A percentile compares a stretch with the other conserved stretches of the same genome.
Conservation (phyloP, 768 basidiomycete genomes). For the Roridomyces roridus region DNA sequence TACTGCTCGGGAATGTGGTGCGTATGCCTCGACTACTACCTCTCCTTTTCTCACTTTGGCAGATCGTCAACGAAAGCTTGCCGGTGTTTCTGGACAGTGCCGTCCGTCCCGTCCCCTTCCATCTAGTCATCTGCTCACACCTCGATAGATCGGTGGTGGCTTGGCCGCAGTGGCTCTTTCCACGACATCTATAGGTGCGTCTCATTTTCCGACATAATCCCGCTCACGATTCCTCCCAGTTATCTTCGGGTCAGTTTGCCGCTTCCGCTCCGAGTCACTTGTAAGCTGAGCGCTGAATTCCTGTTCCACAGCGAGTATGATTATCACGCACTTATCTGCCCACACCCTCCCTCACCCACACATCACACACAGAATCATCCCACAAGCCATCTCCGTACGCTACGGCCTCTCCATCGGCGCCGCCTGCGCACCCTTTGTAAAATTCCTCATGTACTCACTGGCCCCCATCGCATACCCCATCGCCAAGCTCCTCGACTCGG, state of each 20-base stretch:
- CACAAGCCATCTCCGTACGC: slow-evolving; percentile 76
- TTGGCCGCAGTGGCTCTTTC: slow-evolving; percentile 80
- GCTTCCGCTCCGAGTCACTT: no score
- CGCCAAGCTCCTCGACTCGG: slow-evolving; percentile 80
- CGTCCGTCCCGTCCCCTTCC: slow-evolving; percentile 40
- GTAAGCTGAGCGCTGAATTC: no score
- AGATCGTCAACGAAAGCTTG: slow-evolving; percentile 85
- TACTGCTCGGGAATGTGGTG: slow-evolving; percentile 89
- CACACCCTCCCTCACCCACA: slow-evolving; percentile 31
- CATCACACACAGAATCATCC: slow-evolving; percentile 54
- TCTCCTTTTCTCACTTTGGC: slow-evolving; percentile 9
- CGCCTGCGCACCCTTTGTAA: slow-evolving; percentile 75
- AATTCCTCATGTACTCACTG: slow-evolving; percentile 71
- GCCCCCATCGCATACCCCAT: slow-evolving; percentile 85
- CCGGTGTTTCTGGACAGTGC: slow-evolving; percentile 85
- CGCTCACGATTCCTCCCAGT: slow-evolving; percentile 48
- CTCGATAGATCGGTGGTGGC: slow-evolving; percentile 61
- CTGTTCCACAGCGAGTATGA: slow-evolving; percentile 74
- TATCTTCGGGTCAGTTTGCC: slow-evolving; percentile 84
- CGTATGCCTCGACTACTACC: slow-evolving; percentile 26
- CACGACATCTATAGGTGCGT: slow-evolving; percentile 70
- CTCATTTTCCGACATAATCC: not conserved
- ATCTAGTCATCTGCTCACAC: not conserved
- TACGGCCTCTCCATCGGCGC: slow-evolving; percentile 87
- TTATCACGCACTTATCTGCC: slow-evolving; percentile 38